Evolutionary conservation across 2,329 filamentous ascomycete species (phyloP).

Genomic region (Alternaria solani): DNA sequence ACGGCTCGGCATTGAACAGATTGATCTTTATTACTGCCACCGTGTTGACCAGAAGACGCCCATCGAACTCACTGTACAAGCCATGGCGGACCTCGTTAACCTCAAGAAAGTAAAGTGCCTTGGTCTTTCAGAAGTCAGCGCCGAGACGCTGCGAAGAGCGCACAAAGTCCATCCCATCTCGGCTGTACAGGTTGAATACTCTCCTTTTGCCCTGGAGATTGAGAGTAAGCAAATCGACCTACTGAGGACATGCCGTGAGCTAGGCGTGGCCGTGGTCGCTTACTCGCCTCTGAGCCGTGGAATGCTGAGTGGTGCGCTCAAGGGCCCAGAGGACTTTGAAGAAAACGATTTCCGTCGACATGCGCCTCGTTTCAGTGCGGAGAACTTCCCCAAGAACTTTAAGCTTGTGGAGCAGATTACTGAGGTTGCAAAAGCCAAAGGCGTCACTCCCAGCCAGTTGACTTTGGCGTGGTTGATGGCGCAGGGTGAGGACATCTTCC

Average conservation of each 20-base stretch:
- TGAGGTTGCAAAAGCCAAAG: constrained; percentile 56
- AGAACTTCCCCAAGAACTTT: constrained; percentile 51
- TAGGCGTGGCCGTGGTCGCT: constrained; percentile 53
- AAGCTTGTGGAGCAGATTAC: constrained; percentile 44
- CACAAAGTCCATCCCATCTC: constrained; percentile 57
- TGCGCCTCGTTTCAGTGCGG: constrained; percentile 54
- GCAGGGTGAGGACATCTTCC: constrained; percentile 61
- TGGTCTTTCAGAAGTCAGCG: constrained; percentile 57
- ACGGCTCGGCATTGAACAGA: constrained; percentile 53
- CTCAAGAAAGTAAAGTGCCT: constrained; percentile 59
- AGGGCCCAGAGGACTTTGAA: constrained; percentile 56
- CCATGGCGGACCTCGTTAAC: constrained; percentile 65
- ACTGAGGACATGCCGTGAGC: constrained; percentile 53
- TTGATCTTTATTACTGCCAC: constrained; percentile 58
- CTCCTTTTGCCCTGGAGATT: constrained; percentile 58
- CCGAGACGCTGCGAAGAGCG: constrained; percentile 59
- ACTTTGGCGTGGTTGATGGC: constrained; percentile 54
- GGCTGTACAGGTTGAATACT: constrained; percentile 63
- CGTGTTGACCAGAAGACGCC: constrained; percentile 55
- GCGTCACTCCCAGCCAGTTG: constrained; percentile 65
- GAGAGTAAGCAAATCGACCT: constrained; percentile 51
- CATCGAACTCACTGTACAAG: constrained; percentile 59
- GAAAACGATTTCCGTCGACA: constrained; percentile 35
- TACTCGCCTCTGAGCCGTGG: constrained; percentile 52
- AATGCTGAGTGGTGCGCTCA: constrained; percentile 37